A percentile compares a stretch with the other conserved stretches of the same genome.
These are phyloP conservation scores for Ephemerocybe angulata DNA, from an alignment of 768 basidiomycete species.

Conservation along the genomic window DNA sequence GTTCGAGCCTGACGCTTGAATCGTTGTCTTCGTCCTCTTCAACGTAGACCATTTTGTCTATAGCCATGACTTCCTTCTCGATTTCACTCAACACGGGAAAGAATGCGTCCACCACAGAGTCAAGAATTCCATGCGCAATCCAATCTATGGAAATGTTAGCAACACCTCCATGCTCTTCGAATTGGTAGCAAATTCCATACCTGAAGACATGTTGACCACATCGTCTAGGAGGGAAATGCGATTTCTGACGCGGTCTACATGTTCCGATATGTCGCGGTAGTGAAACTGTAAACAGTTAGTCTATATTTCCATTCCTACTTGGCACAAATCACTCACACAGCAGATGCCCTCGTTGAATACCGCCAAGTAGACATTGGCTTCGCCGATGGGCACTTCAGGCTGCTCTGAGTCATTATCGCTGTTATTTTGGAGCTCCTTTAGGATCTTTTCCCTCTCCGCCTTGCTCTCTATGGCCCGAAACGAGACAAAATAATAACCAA, in stretches of 20 bases:
- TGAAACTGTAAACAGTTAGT: constrained; percentile 62
- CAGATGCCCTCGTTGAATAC: constrained; percentile 89
- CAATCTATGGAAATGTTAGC: constrained; percentile 61
- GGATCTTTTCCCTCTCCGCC: constrained; percentile 38
- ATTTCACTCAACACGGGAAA: constrained; percentile 81
- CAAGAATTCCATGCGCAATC: constrained; percentile 90
- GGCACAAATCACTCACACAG: constrained; percentile 42
- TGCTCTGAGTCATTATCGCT: constrained; percentile 14
- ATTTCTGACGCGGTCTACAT: constrained; percentile 71
- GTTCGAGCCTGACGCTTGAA: neutral
- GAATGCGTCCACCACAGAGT: constrained; percentile 92
- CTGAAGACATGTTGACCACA: constrained; percentile 66
- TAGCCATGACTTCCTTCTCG: constrained; percentile 72
- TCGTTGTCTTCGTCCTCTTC: constrained; percentile 1
- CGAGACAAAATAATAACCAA: constrained; percentile 91
- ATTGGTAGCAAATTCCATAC: constrained; percentile 35
- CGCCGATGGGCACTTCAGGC: constrained; percentile 54
- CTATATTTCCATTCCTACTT: neutral
- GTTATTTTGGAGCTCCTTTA: constrained; percentile 18
- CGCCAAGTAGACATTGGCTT: constrained; percentile 83
- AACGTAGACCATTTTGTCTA: constrained; percentile 67
- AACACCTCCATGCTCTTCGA: neutral
- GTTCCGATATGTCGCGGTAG: constrained; percentile 85
- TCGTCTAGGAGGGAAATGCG: constrained; percentile 63
- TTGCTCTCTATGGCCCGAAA: constrained; percentile 76